Evolutionary conservation across 192 early-diverging fungal species (phyloP), one percentile per base, ranked within the genome.

Genomic region (Haplosporangium gracile): DNA sequence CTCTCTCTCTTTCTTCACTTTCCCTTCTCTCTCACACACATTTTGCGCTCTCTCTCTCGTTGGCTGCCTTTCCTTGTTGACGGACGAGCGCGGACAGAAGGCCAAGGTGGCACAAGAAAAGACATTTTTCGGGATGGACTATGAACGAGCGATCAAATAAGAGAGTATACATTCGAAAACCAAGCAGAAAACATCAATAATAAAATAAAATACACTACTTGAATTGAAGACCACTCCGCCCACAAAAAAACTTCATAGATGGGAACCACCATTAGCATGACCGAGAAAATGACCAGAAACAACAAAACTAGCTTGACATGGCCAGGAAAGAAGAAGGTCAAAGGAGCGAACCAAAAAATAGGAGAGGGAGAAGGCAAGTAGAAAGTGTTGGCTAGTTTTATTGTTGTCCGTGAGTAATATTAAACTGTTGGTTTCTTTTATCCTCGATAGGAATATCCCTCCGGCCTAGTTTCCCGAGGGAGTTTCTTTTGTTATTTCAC

Each of bases 21-120:
- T 2, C 1, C 9, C 55, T 34, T 40, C 32, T 26, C 18, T 72
- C 43, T 24, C 42, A 4, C 75, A 3, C 51, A 63, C n/a, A 20
- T 42, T 20, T 39, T 49, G 32, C 38, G 53, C 53, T 29, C 74
- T 75, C 74, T 42, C n/a, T 75, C 74, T 42, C n/a, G 51, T 24
- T 55, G 51, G 34, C 36, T 53, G 20, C 32, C 32, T 45, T 73
- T 45, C 47, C 5, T 36, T 45, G 8, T 49, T 55, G 22, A 47
- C 22, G 10, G 60, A 32, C 2, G 32, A 5, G 60, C 29, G 60
- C n/a, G 29, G 29, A 65, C 26, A 15, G 60, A 65, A 65, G 26
- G 60, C 0, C 60, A 65, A 29, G 60, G 60, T 65, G 60, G 60
- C 29, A 65, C 60, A 65, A 65, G 60, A 65, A 65, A 63, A 13